Evolutionary conservation across 2,329 filamentous ascomycete species (phyloP).

Genomic region (Exserohilum turcica): DNA sequence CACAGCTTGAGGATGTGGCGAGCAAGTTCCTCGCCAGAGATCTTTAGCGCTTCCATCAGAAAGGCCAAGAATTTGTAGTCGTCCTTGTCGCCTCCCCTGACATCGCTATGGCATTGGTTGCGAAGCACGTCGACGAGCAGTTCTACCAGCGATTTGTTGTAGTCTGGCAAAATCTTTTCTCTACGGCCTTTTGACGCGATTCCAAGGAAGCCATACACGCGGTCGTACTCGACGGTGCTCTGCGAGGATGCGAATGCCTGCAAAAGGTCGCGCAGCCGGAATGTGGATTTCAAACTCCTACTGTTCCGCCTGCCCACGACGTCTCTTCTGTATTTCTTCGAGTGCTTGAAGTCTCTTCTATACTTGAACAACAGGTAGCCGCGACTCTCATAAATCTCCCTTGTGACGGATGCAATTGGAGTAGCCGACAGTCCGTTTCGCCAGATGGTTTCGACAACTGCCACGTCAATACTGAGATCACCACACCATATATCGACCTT

Average conservation of each 20-base stretch:
- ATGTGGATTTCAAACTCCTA: constrained; percentile 9
- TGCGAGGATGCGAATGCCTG: constrained; percentile 16
- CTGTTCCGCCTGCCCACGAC: constrained; percentile 15
- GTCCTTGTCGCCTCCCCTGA: constrained; percentile 7
- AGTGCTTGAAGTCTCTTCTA: constrained; percentile 16
- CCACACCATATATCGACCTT: constrained; percentile 20
- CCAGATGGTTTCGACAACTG: constrained; percentile 18
- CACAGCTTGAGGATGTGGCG: constrained; percentile 11
- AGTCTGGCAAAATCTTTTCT: constrained; percentile 18
- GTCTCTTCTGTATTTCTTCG: constrained; percentile 12
- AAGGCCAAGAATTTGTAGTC: constrained; percentile 15
- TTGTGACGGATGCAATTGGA: not conserved
- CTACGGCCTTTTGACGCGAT: constrained; percentile 14
- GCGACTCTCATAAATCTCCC: constrained; percentile 2
- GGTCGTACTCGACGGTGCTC: constrained; percentile 18
- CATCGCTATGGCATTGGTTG: constrained; percentile 13
- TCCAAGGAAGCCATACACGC: constrained; percentile 19
- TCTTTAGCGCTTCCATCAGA: constrained; percentile 13
- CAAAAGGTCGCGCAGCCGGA: constrained; percentile 19
- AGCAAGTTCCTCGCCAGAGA: constrained; percentile 15
- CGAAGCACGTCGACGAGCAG: constrained; percentile 21
- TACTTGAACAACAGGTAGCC: constrained; percentile 19
- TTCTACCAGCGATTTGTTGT: constrained; percentile 14
- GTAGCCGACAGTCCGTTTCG: constrained; percentile 2
- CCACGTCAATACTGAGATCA: constrained; percentile 7